Base-by-base conservation (phyloP, 164 flowering plant species). In the Tetracentron sinense region DNA sequence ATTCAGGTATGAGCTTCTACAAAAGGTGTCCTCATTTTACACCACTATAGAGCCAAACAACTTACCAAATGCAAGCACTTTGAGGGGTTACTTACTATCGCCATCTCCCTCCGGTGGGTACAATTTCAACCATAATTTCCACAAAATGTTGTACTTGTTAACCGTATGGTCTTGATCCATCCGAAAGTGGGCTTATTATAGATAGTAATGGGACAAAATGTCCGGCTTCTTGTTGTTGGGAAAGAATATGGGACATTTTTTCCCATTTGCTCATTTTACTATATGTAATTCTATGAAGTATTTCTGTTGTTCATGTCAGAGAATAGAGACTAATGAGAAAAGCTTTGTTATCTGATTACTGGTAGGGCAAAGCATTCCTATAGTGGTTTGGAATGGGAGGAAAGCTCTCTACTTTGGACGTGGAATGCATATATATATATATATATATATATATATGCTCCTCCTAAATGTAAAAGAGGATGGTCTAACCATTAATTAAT, bases 341-440 rank as follows among this genome's bases (percentile, higher is more conserved):
- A 53, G n/a, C 1, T 25, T 22, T 22, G 20, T 38, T 46, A 31
- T 30, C 25, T 56, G 38, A 6, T 15, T 50, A 42, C 19, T 21
- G 31, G 20, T 46, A 17, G 21, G 53, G 66, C 27, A 55, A 22
- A 20, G 52, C 60, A 44, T 46, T 19, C 29, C 42, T 21, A 19
- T 54, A 19, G 56, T 70, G 63, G 63, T 65, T 63, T 42, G 51
- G 25, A 28, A 17, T n/a, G n/a, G n/a, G n/a, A 7, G 44, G 60
- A 67, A 70, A 63, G 61, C 21, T 30, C 17, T 33, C 42, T 26
- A 30, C 72, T 72, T 72, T 72, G 44, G 76, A 74, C 68, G 77
- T 74, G 77, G 72, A 70, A 70, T 56, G 71, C 75, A 68, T 11
- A 19, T 50, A 38, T 12, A 3, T 38, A n/a, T n/a, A n/a, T n/a